These are phyloP conservation scores for Eucalyptus microcorys DNA, from an alignment of 345 rosid species.

Conservation along the genomic window DNA sequence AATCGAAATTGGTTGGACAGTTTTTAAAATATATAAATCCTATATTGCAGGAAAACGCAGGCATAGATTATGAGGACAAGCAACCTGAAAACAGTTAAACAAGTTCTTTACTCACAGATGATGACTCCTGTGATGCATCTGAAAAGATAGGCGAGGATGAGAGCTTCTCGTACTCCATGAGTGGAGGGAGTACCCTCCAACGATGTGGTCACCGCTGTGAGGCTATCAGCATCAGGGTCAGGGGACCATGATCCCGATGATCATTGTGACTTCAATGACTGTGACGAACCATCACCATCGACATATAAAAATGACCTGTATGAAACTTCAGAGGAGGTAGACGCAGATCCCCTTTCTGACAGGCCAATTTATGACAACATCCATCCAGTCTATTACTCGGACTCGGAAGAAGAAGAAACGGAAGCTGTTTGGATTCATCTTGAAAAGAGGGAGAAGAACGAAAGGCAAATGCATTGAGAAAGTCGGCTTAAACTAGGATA, in stretches of 20 bases:
- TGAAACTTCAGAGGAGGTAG: not conserved
- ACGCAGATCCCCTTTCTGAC: not conserved
- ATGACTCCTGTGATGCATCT: not conserved
- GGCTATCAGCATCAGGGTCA: conserved; percentile 23
- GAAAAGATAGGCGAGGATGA: not conserved
- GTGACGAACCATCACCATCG: not conserved
- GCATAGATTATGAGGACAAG: not conserved
- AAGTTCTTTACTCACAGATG: not conserved
- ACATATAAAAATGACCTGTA: not conserved
- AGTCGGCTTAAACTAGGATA: not conserved
- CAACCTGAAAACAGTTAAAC: not conserved
- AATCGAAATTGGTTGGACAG: not conserved
- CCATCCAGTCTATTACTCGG: not conserved
- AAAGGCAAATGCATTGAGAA: not conserved
- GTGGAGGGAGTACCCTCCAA: conserved; percentile 2
- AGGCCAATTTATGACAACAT: not conserved
- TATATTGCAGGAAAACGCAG: conserved; percentile 2
- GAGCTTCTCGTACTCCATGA: conserved; percentile 1
- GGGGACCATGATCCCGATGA: conserved; percentile 1
- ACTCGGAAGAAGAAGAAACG: not conserved
- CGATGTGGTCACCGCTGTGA: conserved; percentile 16
- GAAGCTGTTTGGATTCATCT: not conserved
- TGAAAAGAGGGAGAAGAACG: not conserved
- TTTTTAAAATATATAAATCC: not conserved
- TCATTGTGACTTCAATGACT: not conserved